phyloP scores from a whole-genome alignment of 208 protist species.

The Trypanosoma avium region DNA sequence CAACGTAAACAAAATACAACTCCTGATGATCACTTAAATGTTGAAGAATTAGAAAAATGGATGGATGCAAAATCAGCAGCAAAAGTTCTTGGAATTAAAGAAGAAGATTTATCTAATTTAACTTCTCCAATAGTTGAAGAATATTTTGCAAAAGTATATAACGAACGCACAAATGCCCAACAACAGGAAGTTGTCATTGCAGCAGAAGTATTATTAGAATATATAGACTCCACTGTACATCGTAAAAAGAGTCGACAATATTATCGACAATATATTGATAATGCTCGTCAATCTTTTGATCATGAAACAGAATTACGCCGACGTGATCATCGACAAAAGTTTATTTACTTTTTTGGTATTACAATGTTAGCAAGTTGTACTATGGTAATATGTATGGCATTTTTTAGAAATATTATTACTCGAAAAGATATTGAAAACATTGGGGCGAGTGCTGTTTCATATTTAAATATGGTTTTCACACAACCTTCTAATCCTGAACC shows the following conservation, averaged over 20 bases:
- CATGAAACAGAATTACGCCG: conserved; percentile 41
- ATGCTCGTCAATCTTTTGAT: conserved; percentile 60
- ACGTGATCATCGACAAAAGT: conserved; percentile 29
- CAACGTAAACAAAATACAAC: conserved; percentile 54
- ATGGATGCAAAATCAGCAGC: conserved; percentile 79
- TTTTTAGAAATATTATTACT: conserved; percentile 51
- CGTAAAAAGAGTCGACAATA: conserved; percentile 82
- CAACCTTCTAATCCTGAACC: conserved; percentile 81
- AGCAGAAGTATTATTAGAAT: conserved; percentile 84
- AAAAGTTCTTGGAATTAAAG: conserved; percentile 79
- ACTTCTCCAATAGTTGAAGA: conserved; percentile 50
- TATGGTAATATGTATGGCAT: conserved; percentile 56
- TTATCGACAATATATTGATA: conserved; percentile 76
- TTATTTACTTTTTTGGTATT: conserved; percentile 56
- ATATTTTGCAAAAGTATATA: conserved; percentile 58
- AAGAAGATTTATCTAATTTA: conserved; percentile 63
- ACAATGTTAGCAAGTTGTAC: conserved; percentile 43
- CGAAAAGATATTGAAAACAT: conserved; percentile 61
- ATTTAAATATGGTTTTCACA: conserved; percentile 71
- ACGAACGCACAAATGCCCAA: conserved; percentile 46
- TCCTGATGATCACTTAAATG: conserved; percentile 66
- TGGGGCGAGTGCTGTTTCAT: conserved; percentile 53
- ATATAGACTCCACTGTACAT: conserved; percentile 69
- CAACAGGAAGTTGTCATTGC: conserved; percentile 82
- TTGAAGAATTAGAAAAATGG: conserved; percentile 78